Percentiles rank a stretch among this genome's conserved stretches.
Conservation (phyloP, 176 grass and related monocot species). For the Carex parvula region DNA sequence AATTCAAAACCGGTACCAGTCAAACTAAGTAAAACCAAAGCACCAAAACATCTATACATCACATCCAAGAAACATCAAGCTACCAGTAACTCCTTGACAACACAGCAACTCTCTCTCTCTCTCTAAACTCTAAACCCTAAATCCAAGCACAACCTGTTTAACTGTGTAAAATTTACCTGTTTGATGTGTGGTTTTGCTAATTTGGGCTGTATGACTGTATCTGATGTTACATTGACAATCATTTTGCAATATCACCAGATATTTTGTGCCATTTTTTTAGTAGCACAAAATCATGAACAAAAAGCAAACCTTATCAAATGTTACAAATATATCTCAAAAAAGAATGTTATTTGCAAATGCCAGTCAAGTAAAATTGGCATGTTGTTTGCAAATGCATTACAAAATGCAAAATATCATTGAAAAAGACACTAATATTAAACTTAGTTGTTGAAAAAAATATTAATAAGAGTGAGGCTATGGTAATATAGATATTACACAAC, state of each 20-base stretch:
- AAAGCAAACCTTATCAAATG: not conserved
- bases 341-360: no score
- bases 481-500: no score
- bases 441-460: no score
- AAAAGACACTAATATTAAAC: not conserved
- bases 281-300: not conserved
- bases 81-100: no score
- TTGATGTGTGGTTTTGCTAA: not conserved
- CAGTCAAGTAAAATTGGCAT: no score
- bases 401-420: not conserved
- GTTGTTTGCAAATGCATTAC: not conserved
- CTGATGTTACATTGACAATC: not conserved
- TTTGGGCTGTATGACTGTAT: not conserved
- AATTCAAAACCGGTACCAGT: no score
- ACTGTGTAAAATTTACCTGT: not conserved
- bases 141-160: not conserved
- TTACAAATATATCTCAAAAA: not conserved
- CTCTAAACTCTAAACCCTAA: not conserved
- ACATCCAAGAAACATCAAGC: no score
- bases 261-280: not conserved
- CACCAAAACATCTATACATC: no score
- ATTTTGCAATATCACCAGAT: not conserved
- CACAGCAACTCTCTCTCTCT: not conserved
- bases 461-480: no score
- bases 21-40: no score